Conservation (phyloP, 2,329 filamentous ascomycete species). For the Teratosphaeria epicoccoides region DNA sequence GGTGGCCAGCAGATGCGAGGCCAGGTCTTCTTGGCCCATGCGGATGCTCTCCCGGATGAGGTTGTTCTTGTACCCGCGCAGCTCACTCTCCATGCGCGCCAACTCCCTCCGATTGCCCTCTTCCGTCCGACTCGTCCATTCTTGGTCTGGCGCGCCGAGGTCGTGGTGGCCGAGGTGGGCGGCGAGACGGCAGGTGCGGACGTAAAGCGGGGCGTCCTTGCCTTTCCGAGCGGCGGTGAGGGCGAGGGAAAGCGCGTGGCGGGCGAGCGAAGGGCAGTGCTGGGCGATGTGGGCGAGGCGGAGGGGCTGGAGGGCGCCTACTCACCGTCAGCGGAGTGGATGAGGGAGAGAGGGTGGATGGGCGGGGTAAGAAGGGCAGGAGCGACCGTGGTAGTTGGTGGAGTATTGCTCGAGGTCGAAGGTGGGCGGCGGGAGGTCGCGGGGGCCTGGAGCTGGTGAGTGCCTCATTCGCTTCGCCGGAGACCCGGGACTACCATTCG, state of each 20-base stretch:
- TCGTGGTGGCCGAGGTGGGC: conserved; percentile 55
- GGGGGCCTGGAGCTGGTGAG: conserved; percentile 24
- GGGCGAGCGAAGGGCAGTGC: conserved; percentile 61
- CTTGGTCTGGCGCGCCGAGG: conserved; percentile 55
- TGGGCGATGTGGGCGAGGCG: conserved; percentile 74
- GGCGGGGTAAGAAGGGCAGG: neutral
- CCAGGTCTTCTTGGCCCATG: conserved; percentile 90
- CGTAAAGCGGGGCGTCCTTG: conserved; percentile 62
- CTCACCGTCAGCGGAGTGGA: neutral
- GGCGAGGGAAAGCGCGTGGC: conserved; percentile 72
- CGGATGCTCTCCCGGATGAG: conserved; percentile 89
- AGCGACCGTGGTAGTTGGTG: conserved; percentile 68
- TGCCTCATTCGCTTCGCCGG: conserved; percentile 4
- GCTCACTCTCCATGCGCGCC: conserved; percentile 66
- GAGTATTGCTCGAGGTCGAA: conserved; percentile 89
- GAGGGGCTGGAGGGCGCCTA: conserved; percentile 70
- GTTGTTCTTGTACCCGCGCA: conserved; percentile 93
- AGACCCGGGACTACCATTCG: conserved; percentile 1
- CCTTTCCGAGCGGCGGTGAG: conserved; percentile 65
- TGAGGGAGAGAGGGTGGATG: no score
- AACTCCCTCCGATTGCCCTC: conserved; percentile 59
- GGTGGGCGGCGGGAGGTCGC: conserved; percentile 49
- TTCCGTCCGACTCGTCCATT: conserved; percentile 64
- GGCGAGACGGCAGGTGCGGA: conserved; percentile 57
- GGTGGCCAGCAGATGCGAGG: conserved; percentile 66